These are phyloP conservation scores for Agapanthus africanus DNA, from an alignment of 106 monocot genomes.

Conservation along the genomic window DNA sequence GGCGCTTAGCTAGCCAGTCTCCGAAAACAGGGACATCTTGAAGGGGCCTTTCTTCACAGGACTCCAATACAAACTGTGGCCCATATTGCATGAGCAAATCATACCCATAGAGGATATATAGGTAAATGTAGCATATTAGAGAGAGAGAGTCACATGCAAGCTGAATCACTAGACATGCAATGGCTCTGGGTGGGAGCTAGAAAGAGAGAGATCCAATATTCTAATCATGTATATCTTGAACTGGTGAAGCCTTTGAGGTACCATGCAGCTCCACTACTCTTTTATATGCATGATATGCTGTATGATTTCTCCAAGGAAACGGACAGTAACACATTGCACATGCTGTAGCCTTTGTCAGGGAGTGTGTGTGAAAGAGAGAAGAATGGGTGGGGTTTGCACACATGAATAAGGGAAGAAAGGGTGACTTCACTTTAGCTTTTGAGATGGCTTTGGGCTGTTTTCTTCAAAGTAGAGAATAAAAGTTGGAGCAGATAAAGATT, in stretches of 20 bases:
- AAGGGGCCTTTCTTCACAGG: neutral
- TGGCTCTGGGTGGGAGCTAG: neutral
- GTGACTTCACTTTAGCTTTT: constrained; percentile 3
- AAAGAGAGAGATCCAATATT: neutral
- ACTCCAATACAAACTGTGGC: neutral
- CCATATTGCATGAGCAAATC: neutral
- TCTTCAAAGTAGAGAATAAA: neutral
- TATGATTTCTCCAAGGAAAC: neutral
- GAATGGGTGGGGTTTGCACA: neutral
- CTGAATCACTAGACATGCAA: neutral
- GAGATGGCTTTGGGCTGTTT: neutral
- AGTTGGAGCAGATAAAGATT: neutral
- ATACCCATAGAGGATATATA: neutral
- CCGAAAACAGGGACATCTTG: neutral
- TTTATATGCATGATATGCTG: neutral
- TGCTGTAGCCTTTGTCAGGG: too few species aligned
- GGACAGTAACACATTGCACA: neutral
- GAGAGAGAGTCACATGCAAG: constrained; percentile 6
- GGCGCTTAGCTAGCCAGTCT: too few species aligned
- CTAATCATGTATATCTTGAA: constrained; percentile 7
- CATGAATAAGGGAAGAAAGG: neutral
- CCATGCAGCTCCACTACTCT: neutral
- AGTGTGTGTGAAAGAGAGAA: neutral
- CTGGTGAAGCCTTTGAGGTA: constrained; percentile 1
- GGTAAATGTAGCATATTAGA: neutral